Evolutionary conservation across 2,329 filamentous ascomycete genomes (phyloP).

Genomic region (Myriosclerotinia scirpicola): DNA sequence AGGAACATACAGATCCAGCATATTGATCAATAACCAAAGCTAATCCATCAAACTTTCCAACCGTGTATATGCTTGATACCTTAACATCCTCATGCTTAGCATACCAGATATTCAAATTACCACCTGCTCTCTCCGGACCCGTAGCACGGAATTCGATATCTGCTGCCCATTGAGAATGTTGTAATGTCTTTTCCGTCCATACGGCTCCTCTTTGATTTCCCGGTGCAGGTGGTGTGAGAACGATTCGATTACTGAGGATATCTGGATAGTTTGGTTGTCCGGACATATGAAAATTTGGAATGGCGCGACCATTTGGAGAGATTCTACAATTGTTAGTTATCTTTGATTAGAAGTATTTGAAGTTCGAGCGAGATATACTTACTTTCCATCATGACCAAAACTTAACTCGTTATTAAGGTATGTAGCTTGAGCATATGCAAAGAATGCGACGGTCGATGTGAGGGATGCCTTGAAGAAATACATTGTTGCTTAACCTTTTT

Average conservation of each 20-base stretch:
- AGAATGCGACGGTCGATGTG: conserved; percentile 35
- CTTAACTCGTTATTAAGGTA: conserved; percentile 40
- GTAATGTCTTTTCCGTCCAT: conserved; percentile 69
- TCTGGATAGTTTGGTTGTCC: conserved; percentile 55
- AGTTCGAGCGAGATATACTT: conserved; percentile 22
- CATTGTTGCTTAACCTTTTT: conserved; percentile 6
- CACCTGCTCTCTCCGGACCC: conserved; percentile 80
- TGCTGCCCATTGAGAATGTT: conserved; percentile 71
- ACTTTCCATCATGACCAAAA: conserved; percentile 49
- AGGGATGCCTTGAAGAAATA: conserved; percentile 28
- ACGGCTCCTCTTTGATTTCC: conserved; percentile 81
- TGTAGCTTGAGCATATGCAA: conserved; percentile 37
- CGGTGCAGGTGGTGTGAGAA: conserved; percentile 85
- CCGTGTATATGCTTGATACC: conserved; percentile 79
- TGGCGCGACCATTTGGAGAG: conserved; percentile 37
- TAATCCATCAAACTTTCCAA: conserved; percentile 84
- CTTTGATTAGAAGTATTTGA: background rate
- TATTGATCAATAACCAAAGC: conserved; percentile 83
- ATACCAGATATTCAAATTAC: conserved; percentile 94
- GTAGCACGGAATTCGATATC: conserved; percentile 86
- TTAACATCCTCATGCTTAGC: conserved; percentile 69
- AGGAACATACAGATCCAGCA: conserved; percentile 57
- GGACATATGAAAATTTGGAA: conserved; percentile 39
- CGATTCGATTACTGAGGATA: conserved; percentile 81
- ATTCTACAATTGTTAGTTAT: conserved; percentile 33